These are phyloP conservation scores for Colletotrichum magnum DNA, from an alignment of 2,329 filamentous ascomycete species.

Conservation along the genomic window DNA sequence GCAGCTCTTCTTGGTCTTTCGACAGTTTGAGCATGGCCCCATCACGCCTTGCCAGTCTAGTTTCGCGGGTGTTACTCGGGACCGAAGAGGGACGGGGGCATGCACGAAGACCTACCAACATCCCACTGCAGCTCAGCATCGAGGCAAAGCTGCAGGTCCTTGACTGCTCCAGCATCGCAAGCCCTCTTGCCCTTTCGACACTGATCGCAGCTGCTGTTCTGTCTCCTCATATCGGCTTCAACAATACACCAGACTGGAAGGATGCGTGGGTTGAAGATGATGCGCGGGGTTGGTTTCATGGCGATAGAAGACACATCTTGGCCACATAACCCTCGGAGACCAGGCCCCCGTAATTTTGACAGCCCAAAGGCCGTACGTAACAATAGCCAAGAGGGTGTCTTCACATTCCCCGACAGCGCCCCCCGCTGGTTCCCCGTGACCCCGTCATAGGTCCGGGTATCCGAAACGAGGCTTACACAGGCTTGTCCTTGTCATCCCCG, in stretches of 20 bases:
- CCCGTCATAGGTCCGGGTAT: slow-evolving; percentile 1
- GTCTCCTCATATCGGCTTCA: slow-evolving; percentile 34
- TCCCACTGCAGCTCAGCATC: slow-evolving; percentile 26
- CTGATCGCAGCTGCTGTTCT: slow-evolving; percentile 46
- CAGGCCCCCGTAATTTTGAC: not conserved
- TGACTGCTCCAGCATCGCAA: slow-evolving; percentile 42
- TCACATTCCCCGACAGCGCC: not conserved
- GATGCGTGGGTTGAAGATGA: not conserved
- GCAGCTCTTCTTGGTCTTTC: slow-evolving; percentile 48
- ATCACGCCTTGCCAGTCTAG: slow-evolving; percentile 27
- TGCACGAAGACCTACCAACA: slow-evolving; percentile 10
- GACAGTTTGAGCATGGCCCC: slow-evolving; percentile 48
- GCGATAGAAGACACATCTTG: too few relatives aligned
- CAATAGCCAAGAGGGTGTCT: not conserved
- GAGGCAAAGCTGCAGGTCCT: slow-evolving; percentile 20
- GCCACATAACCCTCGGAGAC: not conserved
- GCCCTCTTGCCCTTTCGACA: slow-evolving; percentile 46
- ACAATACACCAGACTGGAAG: not conserved
- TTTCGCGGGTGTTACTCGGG: not conserved
- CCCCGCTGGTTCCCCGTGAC: slow-evolving; percentile 19
- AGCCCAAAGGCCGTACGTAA: not conserved
- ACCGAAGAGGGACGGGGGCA: not conserved
- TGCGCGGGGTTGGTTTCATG: not conserved
- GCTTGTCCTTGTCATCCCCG: slow-evolving; percentile 24
- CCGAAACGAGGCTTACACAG: slow-evolving; percentile 20